phyloP scores from a whole-genome alignment of 78 protist genomes.

The Polysphondylium violaceum region DNA sequence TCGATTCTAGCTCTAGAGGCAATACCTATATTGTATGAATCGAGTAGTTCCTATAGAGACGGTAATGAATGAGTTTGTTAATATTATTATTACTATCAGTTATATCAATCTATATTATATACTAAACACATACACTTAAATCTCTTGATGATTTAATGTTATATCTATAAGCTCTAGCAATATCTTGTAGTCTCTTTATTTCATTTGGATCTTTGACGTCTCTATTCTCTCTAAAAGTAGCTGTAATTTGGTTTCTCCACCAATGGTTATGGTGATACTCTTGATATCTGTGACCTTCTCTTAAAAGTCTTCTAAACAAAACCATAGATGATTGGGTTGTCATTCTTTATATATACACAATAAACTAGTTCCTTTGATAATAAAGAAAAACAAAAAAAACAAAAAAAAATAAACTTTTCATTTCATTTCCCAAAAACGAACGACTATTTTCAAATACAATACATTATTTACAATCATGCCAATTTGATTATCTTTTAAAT shows the following conservation, averaged over 20 bases:
- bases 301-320: slow-evolving; percentile 61
- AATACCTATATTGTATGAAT: slow-evolving; percentile 69
- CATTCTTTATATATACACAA: no score
- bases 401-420: no score
- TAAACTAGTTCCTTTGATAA: no score
- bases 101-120: no score
- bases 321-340: slow-evolving; percentile 66
- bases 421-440: no score
- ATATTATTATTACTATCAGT: no score
- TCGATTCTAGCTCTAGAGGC: slow-evolving; percentile 62
- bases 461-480: no score
- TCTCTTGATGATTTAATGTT: slow-evolving; percentile 48
- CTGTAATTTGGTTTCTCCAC: slow-evolving; percentile 50
- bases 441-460: no score
- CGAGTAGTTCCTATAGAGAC: slow-evolving; percentile 65
- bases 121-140: slow-evolving; percentile 27
- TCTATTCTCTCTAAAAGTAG: slow-evolving; percentile 51
- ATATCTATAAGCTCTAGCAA: slow-evolving; percentile 60
- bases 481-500: no score
- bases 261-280: slow-evolving; percentile 21
- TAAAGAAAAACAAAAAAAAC: no score
- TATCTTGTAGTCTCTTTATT: slow-evolving; percentile 31
- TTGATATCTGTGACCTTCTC: slow-evolving; percentile 67
- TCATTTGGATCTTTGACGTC: slow-evolving; percentile 30
- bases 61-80: no score